These are phyloP conservation scores for Acanthamoeba divionensis DNA, from an alignment of 208 protist genomes.

Conservation along the genomic window DNA sequence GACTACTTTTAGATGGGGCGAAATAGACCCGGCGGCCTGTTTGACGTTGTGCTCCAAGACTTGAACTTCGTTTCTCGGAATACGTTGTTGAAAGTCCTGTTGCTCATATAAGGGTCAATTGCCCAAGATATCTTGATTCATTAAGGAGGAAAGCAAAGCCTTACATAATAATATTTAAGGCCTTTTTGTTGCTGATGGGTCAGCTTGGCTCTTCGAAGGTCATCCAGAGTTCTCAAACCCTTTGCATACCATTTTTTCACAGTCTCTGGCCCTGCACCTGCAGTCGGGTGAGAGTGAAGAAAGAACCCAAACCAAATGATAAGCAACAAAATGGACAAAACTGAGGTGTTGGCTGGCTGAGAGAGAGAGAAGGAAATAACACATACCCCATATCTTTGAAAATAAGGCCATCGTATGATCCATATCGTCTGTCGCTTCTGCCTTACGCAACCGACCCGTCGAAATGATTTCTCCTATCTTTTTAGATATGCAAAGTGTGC, in stretches of 20 bases:
- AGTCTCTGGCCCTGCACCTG: conserved; percentile 6
- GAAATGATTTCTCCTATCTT: conserved; percentile 30
- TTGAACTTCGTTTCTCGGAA: background rate
- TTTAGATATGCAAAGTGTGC: too few species aligned
- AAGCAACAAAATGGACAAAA: background rate
- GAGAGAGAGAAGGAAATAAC: background rate
- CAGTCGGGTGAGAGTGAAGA: background rate
- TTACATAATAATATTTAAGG: conserved; percentile 15
- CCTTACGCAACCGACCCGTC: background rate
- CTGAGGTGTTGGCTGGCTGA: background rate
- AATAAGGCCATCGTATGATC: background rate
- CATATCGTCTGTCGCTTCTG: conserved; percentile 13
- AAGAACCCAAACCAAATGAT: background rate
- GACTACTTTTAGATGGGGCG: conserved; percentile 43
- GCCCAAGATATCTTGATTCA: too few species aligned
- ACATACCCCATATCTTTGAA: conserved; percentile 47
- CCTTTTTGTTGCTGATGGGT: background rate
- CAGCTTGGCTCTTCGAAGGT: background rate
- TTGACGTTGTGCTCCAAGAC: conserved; percentile 5
- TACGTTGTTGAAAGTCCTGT: conserved; percentile 45
- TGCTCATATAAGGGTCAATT: background rate
- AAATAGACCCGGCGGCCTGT: background rate
- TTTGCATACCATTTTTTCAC: conserved; percentile 41
- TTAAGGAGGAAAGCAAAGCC: background rate
- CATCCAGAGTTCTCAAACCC: background rate